Evolutionary conservation across 768 basidiomycete genomes (phyloP), one percentile per base, ranked within the genome.

Genomic region (Psilocybe cyanescens): DNA sequence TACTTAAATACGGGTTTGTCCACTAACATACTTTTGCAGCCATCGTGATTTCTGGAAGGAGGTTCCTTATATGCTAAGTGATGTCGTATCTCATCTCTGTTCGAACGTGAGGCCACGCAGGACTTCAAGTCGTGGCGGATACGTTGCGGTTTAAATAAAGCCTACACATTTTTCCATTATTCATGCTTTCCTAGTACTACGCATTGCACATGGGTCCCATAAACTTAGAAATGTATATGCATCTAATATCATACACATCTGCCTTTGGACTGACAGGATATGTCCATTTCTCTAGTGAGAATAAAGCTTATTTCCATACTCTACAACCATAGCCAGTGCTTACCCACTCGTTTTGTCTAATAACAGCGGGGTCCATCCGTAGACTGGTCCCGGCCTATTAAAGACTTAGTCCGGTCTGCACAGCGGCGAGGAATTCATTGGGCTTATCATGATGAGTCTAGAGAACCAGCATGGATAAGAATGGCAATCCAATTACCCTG

Each of bases 1-100:
- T 47, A 30, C n/a, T 16, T 11, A 14, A 30, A 30, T 9, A 52
- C n/a, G 24, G 50, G 11, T 8, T 30, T 5, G 11, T 14, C 24
- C 24, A 30, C 11, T 67, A 52, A 66, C 61, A 57, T 56, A 45
- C 46, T 45, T 51, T 62, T 30, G 12, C 64, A 94, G 92, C 61
- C 92, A 95, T 74, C 90, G 92, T 52, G 91, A 94, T 70, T 95
- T 95, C 74, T 94, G 92, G 92, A 79, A 86, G 72, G 93, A 95
- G 74, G 91, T 94, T 2, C 93, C 93, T 3, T 93, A 92, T 66
- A 90, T 95, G 86, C 72, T 93, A 48, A 81, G 82, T 46, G 93
- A 94, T 67, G 89, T 95, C 24, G 71, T 89, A 55, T 84, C 87
- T 19, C 91, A 94, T 74, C 74, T 94, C 41, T 93, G 91, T 73